These are phyloP conservation scores for Metroxylon sagu DNA, from an alignment of 176 grass and related monocot genomes.

Conservation along the genomic window DNA sequence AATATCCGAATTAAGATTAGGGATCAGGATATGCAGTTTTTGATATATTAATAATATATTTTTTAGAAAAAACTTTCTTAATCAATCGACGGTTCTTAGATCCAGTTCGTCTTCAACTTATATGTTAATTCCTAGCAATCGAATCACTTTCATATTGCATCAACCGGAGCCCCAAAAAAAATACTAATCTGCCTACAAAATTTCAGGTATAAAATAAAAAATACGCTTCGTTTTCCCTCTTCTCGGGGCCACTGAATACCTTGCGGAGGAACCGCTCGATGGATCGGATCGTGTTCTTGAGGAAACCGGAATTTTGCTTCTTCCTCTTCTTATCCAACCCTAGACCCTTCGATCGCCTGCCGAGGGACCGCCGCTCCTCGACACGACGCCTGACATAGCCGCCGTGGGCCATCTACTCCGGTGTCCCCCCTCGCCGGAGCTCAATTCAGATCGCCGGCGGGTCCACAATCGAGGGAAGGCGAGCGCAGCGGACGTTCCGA, in stretches of 20 bases:
- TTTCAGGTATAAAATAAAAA: not conserved
- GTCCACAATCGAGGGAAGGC: too few species aligned
- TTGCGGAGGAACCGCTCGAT: slow-evolving; percentile 88
- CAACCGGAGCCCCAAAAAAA: too few species aligned
- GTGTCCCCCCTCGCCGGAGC: slow-evolving; percentile 16
- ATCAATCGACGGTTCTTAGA: too few species aligned
- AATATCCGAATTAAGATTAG: too few species aligned
- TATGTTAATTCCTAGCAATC: too few species aligned
- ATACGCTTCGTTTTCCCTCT: not conserved
- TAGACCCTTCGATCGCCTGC: slow-evolving; percentile 39
- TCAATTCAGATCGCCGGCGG: slow-evolving; percentile 7
- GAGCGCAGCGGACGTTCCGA: too few species aligned
- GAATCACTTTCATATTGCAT: too few species aligned
- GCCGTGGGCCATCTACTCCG: slow-evolving; percentile 53
- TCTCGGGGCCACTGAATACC: slow-evolving; percentile 23
- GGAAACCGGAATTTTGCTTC: slow-evolving; percentile 36
- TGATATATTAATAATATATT: too few species aligned
- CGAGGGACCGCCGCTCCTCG: slow-evolving; percentile 35
- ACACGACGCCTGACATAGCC: slow-evolving; percentile 44
- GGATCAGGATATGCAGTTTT: too few species aligned
- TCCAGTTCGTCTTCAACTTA: too few species aligned
- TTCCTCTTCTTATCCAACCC: slow-evolving; percentile 37
- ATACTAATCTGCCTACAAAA: too few species aligned
- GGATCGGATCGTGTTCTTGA: slow-evolving; percentile 95
- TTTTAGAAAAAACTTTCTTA: too few species aligned